Evolutionary conservation across 192 early-diverging fungal species (phyloP).

Genomic region (Funneliformis mosseae): DNA sequence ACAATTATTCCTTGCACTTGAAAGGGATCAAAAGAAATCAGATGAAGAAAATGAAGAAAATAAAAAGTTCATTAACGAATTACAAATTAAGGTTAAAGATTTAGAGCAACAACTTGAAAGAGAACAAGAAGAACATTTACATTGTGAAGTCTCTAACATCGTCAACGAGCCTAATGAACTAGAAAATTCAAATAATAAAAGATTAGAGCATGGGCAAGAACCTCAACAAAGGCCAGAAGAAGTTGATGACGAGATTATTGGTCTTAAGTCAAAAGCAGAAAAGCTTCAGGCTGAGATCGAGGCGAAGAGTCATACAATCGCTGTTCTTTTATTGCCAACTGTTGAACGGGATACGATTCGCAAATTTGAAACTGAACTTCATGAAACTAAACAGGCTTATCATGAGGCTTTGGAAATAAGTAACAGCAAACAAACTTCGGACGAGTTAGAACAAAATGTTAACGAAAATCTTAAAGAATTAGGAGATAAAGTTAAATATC

Average conservation of each 20-base stretch:
- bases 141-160: background rate
- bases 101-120: background rate
- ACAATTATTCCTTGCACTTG: background rate
- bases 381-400: background rate
- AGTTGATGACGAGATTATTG: background rate
- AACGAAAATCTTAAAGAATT: background rate
- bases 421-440: background rate
- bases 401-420: background rate
- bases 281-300: background rate
- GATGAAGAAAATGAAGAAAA: background rate
- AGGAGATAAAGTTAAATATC: conserved; percentile 9
- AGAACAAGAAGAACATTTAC: background rate
- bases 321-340: background rate
- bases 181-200: background rate
- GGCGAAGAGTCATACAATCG: background rate
- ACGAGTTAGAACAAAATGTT: background rate
- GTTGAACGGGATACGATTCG: conserved; percentile 1
- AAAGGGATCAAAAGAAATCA: background rate
- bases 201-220: background rate
- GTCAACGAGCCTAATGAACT: no score
- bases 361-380: background rate
- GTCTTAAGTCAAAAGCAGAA: background rate
- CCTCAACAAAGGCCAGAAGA: background rate
- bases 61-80: background rate
- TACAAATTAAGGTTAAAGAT: background rate